Evolutionary conservation across 805 yeast species (phyloP), one percentile per base, ranked within the genome.

Genomic region (Debaryomyces tyrocola): DNA sequence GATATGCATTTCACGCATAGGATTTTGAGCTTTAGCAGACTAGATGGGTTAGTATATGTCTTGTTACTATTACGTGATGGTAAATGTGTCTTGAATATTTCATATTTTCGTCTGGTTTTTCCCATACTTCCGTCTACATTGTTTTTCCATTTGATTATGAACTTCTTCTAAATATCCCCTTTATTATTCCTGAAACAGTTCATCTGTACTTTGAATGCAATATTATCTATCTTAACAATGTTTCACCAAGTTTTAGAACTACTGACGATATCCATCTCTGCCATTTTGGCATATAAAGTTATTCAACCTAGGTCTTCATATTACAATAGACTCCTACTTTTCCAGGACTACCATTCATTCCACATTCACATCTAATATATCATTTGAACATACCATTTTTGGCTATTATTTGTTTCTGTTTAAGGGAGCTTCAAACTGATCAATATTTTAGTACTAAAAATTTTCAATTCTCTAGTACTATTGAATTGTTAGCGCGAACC

Each of bases 1-100:
- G 83, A 94, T 92, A 83, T 87, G 91, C 80, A 94, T 84, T 69
- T 94, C 98, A 82, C 96, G 94, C 98, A 94, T 92, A 80, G 88
- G 84, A 83, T 94, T 94, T 78, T 84, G 89, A 70, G 88, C 57
- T 59, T 67, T 64, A 53, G 66, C 62, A 60, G 70, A 61, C 68
- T 63, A 56, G 14, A 41, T 6, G 27, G 28, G 57, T 51, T 54
- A 54, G 58, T 56, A 52, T 31, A 3, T 24, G 27, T 24, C 27
- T 24, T 9, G 27, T 7, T 17, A 24, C 10, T 9, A 9, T 24
- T 24, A 24, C 10, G 27, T 24, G 7, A 17, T 24, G 27, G 27
- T 9, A 24, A 24, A 24, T 24, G 27, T 24, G 27, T 24, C 27
- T 5, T 24, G 27, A 4, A 24, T 24, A 17, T 9, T 9, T 24